Evolutionary conservation across 768 basidiomycete species (phyloP).

Genomic region (Trametes cingulata): DNA sequence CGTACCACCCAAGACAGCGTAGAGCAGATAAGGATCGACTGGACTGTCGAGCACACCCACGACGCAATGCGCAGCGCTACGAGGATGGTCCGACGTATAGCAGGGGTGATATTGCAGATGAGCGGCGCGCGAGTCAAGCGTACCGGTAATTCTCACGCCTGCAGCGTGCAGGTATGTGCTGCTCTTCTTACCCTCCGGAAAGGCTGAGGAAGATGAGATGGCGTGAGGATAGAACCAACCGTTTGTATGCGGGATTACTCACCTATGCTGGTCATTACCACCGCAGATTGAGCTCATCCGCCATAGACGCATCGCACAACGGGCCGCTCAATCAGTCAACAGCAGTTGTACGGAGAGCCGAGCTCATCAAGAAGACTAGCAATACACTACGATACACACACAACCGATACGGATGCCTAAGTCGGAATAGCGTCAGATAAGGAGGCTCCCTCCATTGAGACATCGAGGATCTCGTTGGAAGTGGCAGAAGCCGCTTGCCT

Average conservation of each 20-base stretch:
- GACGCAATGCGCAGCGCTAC: not conserved
- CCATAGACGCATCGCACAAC: too few species aligned
- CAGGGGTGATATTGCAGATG: not conserved
- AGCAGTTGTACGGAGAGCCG: not conserved
- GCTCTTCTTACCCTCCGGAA: conserved; percentile 2
- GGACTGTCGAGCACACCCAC: conserved; percentile 1
- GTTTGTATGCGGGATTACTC: not conserved
- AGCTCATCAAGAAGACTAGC: not conserved
- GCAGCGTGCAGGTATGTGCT: not conserved
- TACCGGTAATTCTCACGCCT: not conserved
- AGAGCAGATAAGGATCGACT: conserved; percentile 12
- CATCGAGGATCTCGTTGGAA: conserved; percentile 13
- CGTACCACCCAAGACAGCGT: too few species aligned
- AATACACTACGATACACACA: conserved; percentile 20
- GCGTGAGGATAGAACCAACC: not conserved
- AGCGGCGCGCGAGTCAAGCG: not conserved
- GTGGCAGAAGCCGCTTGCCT: conserved; percentile 28
- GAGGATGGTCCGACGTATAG: conserved; percentile 15
- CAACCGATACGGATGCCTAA: not conserved
- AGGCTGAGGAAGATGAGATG: not conserved
- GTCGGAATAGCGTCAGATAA: not conserved
- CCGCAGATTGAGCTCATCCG: not conserved
- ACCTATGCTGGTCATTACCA: not conserved
- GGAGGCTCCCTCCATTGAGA: conserved; percentile 22
- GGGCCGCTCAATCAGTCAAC: not conserved